These are phyloP conservation scores for Alternaria brassicicola DNA, from an alignment of 2,329 filamentous ascomycete genomes.

Conservation along the genomic window DNA sequence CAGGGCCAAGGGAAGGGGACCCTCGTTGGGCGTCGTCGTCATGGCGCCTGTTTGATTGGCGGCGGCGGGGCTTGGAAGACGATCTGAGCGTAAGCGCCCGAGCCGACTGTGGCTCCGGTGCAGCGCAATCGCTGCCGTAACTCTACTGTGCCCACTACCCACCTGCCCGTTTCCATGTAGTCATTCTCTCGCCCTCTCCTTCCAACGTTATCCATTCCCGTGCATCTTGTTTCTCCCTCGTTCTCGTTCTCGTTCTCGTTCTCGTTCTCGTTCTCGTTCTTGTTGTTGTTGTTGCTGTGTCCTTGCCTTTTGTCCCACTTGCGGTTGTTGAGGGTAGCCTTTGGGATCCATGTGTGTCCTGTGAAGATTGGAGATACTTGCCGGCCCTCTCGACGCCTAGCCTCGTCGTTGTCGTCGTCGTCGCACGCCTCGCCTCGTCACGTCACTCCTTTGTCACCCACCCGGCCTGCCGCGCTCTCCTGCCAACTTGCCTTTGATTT, in stretches of 20 bases:
- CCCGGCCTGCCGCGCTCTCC: conserved; percentile 3
- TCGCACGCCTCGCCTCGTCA: conserved; percentile 10
- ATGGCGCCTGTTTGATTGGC: conserved; percentile 6
- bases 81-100: conserved; percentile 26
- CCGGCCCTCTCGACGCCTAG: neutral
- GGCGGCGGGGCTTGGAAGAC: conserved; percentile 4
- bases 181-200: neutral
- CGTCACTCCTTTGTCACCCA: conserved; percentile 45
- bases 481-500: neutral
- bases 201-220: neutral
- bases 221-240: neutral
- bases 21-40: conserved; percentile 16
- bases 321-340: neutral
- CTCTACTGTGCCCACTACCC: conserved; percentile 1
- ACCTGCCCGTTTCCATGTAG: conserved; percentile 24
- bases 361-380: neutral
- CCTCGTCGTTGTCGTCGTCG: conserved; percentile 2
- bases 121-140: neutral
- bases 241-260: too few relatives aligned
- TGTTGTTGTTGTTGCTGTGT: neutral
- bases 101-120: conserved; percentile 14
- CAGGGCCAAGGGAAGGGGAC: neutral
- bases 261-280: too few relatives aligned
- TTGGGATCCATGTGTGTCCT: neutral
- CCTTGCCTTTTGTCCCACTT: neutral